These are phyloP conservation scores for Tylopilus subfusipes DNA, from an alignment of 768 basidiomycete species.

Conservation along the genomic window DNA sequence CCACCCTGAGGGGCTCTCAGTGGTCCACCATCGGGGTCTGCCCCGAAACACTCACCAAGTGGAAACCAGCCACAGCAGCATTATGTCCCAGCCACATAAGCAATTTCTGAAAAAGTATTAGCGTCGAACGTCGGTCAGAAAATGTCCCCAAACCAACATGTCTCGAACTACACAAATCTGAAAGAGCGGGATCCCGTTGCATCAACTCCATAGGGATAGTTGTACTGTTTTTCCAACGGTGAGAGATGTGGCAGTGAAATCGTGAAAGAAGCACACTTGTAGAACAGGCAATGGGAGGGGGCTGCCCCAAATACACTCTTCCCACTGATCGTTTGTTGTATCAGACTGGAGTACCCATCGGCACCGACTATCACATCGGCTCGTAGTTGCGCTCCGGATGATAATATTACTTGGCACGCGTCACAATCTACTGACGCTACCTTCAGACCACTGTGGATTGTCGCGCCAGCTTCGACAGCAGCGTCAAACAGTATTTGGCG, in stretches of 20 bases:
- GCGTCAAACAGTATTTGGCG: conserved; percentile 45
- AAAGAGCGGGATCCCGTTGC: conserved; percentile 38
- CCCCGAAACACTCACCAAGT: conserved; percentile 15
- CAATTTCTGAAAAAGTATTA: conserved; percentile 9
- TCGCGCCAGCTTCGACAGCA: conserved; percentile 46
- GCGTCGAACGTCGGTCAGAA: neutral
- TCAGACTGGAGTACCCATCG: conserved; percentile 50
- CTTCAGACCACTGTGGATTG: conserved; percentile 40
- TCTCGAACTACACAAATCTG: conserved; percentile 24
- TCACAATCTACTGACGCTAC: conserved; percentile 38
- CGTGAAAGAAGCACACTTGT: conserved; percentile 35
- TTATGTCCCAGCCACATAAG: conserved; percentile 23
- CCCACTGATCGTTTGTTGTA: conserved; percentile 34
- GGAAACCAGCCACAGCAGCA: conserved; percentile 20
- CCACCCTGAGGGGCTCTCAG: conserved; percentile 34
- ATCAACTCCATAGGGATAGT: conserved; percentile 41
- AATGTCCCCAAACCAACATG: conserved; percentile 11
- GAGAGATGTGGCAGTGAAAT: neutral
- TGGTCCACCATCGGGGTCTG: neutral
- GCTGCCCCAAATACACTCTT: conserved; percentile 27
- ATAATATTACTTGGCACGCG: conserved; percentile 33
- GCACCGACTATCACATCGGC: conserved; percentile 60
- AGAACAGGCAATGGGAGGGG: conserved; percentile 36
- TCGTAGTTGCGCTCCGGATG: conserved; percentile 40
- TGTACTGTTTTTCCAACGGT: conserved; percentile 29